Percentiles rank a stretch among this genome's conserved stretches.
phyloP scores from a whole-genome alignment of 225 moss, liverwort and hornwort species.

The Rhytidiadelphus loreus region DNA sequence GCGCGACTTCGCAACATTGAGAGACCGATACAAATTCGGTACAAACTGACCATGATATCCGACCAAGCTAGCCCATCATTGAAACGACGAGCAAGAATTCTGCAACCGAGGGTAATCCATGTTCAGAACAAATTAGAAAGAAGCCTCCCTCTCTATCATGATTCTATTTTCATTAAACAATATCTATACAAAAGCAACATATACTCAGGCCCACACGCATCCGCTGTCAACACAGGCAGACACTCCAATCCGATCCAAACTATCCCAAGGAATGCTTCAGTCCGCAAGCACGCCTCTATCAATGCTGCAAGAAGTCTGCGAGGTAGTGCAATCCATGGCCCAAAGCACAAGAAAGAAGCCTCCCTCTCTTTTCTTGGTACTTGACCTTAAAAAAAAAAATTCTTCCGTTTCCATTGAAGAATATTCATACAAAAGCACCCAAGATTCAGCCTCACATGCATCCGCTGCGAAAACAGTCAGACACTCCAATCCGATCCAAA shows the following conservation, averaged over 20 bases:
- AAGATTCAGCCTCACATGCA: not conserved
- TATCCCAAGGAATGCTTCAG: no score
- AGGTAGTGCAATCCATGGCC: not conserved
- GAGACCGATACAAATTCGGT: not conserved
- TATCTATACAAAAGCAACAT: not conserved
- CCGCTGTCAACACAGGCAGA: not conserved
- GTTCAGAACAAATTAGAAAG: not conserved
- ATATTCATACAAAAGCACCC: not conserved
- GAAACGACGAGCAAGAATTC: no score
- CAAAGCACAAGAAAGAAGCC: not conserved
- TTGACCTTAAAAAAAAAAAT: not conserved
- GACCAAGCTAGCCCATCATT: not conserved
- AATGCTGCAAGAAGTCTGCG: not conserved
- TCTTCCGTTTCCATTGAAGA: not conserved
- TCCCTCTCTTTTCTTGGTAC: not conserved
- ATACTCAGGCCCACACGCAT: not conserved
- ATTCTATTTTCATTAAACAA: no score
- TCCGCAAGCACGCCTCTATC: not conserved
- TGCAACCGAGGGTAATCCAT: not conserved
- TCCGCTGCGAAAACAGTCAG: not conserved
- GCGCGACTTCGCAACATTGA: not conserved
- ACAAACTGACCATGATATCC: conserved; percentile 28
- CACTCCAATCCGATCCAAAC: not conserved
- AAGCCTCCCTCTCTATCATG: not conserved
- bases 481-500: not conserved